Conservation (phyloP, 106 monocot genomes). For the Gastrodia elata region DNA sequence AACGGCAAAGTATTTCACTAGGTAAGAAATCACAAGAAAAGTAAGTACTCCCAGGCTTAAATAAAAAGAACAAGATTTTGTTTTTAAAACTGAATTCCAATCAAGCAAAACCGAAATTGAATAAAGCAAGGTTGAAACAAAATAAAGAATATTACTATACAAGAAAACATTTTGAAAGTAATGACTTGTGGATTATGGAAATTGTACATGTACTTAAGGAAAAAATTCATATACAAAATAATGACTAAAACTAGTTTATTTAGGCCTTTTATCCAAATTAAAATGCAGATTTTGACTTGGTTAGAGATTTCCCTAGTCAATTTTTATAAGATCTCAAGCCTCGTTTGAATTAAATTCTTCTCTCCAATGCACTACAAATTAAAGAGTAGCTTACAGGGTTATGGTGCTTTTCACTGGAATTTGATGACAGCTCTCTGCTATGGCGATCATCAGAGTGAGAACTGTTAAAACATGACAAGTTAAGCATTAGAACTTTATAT, state of each 20-base stretch:
- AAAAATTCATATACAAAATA: not conserved
- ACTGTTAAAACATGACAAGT: conserved; percentile 15
- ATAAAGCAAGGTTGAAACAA: not conserved
- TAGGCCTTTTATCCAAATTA: not conserved
- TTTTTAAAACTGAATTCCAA: not conserved
- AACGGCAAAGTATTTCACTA: not conserved
- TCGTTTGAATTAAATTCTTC: not conserved
- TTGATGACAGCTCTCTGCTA: conserved; percentile 59
- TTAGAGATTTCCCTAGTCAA: not conserved
- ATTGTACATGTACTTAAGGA: not conserved
- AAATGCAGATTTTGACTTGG: not conserved
- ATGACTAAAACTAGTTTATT: not conserved
- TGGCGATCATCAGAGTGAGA: conserved; percentile 25
- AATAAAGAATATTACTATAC: not conserved
- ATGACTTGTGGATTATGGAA: not conserved
- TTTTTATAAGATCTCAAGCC: not conserved
- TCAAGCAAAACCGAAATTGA: not conserved
- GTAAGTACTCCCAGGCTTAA: not conserved
- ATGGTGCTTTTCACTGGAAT: conserved; percentile 46
- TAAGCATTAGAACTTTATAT: not conserved
- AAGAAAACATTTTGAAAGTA: not conserved
- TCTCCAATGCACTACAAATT: not conserved
- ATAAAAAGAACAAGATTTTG: not conserved
- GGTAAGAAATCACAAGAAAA: not conserved
- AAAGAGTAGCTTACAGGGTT: conserved; percentile 28